Evolutionary conservation across 345 rosid species (phyloP), one percentile per base, ranked within the genome.

Genomic region (Eucalyptus sp.): DNA sequence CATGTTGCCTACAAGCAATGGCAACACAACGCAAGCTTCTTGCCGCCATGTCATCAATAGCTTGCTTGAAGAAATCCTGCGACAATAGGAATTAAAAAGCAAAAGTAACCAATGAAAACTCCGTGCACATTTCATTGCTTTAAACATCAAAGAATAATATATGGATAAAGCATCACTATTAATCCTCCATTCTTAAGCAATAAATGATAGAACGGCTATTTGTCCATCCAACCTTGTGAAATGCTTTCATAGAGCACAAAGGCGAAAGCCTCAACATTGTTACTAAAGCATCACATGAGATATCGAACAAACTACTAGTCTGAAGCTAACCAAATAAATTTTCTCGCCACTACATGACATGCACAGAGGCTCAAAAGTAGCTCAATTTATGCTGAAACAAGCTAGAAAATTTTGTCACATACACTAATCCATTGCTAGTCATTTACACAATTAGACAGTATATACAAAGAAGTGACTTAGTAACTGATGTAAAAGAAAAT

Each of bases 11-110:
- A 88, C 94, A 96, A 62, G 99, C 99, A 93, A 97, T 94, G 58
- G 99, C 99, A 91, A 98, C 94, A 92, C 99, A 98, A 2, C 99
- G 96, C 96, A 98, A 92, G 94, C 99, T 96, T 68, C 93, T 93
- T 91, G 95, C 91, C 43, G 99, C 99, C 99, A 97, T 97, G 85
- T 93, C 93, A 79, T 95, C 95, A 90, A 97, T 95, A 89, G 97
- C 96, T 64, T 86, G 90, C 91, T 89, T 93, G 92, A 97, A 96
- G 89, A 91, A 93, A 9, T 95, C 95, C 99, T 97, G 92, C 90
- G 89, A 71, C 76, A 80, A 49, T 48, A 87, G 60, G 14, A 44
- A 31, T 62, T 44, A 60, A n/a, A 49, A 48, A 44, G 33, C 49
- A 60, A 87, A 22, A 60, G 41, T 58, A 48, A 60, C 54, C 88